Evolutionary conservation across 2,329 filamentous ascomycete genomes (phyloP).

Genomic region (Colletotrichum magnum): DNA sequence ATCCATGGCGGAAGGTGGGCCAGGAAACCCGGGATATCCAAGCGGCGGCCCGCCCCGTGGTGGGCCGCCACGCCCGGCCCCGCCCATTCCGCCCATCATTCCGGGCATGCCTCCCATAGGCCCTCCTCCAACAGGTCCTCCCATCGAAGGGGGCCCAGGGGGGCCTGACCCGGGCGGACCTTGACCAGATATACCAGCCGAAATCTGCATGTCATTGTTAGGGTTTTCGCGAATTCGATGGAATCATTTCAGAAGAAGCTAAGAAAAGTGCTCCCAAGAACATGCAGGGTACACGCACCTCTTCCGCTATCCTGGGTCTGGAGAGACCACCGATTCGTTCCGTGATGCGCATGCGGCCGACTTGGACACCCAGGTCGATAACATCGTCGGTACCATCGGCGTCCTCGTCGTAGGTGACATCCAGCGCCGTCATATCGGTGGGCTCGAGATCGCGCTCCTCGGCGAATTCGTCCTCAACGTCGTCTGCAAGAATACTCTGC

Average conservation of each 20-base stretch:
- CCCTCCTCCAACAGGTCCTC: constrained; percentile 13
- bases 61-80: constrained; percentile 39
- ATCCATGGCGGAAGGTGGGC: constrained; percentile 41
- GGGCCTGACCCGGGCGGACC: constrained; percentile 41
- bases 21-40: constrained; percentile 34
- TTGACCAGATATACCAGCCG: constrained; percentile 50
- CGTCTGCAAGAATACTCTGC: constrained; percentile 61
- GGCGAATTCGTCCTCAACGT: constrained; percentile 70
- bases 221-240: neutral
- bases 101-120: constrained; percentile 33
- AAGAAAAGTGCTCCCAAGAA: neutral
- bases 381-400: constrained; percentile 71
- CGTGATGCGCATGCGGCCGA: constrained; percentile 81
- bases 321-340: constrained; percentile 82
- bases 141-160: constrained; percentile 31
- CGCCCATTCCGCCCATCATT: constrained; percentile 36
- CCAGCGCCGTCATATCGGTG: constrained; percentile 73
- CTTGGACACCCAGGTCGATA: constrained; percentile 78
- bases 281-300: constrained; percentile 63
- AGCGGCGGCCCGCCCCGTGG: constrained; percentile 42
- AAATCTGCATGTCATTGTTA: constrained; percentile 47
- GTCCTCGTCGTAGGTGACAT: constrained; percentile 78
- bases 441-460: constrained; percentile 73
- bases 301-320: constrained; percentile 78
- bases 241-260: neutral